A percentile compares a stretch with the other conserved stretches of the same genome.
phyloP scores from a whole-genome alignment of 2,329 filamentous ascomycete species.

The Colletotrichum sp. region DNA sequence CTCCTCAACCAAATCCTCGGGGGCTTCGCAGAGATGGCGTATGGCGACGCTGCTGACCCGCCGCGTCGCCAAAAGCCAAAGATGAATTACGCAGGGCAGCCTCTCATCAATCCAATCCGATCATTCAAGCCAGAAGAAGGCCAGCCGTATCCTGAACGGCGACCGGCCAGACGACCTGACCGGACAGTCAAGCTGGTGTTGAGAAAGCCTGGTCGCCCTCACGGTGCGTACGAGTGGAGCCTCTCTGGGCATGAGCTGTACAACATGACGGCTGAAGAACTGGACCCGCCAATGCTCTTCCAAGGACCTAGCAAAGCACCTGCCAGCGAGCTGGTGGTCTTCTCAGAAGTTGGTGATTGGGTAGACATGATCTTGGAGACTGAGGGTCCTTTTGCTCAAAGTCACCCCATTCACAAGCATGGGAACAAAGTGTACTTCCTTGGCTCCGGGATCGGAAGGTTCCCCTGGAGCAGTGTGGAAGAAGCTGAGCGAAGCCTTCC shows the following conservation, averaged over 20 bases:
- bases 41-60: not conserved
- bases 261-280: not conserved
- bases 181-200: not conserved
- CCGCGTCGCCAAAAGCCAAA: not conserved
- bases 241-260: not conserved
- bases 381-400: not conserved
- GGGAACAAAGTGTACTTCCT: not conserved
- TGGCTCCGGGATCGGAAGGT: not conserved
- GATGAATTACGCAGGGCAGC: not conserved
- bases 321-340: not conserved
- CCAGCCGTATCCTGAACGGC: not conserved
- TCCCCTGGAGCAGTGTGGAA: not conserved
- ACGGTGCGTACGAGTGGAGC: slow-evolving; percentile 2
- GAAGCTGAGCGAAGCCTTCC: not conserved
- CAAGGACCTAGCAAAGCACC: not conserved
- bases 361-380: slow-evolving; percentile 2
- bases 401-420: not conserved
- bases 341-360: not conserved
- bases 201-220: not conserved
- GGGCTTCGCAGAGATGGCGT: not conserved
- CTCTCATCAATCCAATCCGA: not conserved
- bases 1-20: not conserved
- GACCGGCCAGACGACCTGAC: not conserved
- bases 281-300: not conserved
- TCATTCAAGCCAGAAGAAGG: not conserved